Conservation (phyloP, 2,329 filamentous ascomycete genomes). For the Paradendryphiella salina region DNA sequence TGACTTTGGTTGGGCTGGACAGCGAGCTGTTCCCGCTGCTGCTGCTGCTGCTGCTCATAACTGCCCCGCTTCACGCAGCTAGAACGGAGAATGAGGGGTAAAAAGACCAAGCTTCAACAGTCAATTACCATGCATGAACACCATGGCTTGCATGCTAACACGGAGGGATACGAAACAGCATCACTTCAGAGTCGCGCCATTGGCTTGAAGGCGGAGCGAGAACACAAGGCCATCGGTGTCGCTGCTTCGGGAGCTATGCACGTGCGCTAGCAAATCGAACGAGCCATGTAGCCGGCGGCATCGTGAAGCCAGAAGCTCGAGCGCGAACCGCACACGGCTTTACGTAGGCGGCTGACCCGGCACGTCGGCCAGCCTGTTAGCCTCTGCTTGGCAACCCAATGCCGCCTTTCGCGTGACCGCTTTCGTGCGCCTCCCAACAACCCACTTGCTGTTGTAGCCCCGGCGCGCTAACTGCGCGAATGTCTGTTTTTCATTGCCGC, state of each 20-base stretch:
- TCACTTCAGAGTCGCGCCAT: conserved; percentile 4
- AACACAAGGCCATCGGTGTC: not conserved
- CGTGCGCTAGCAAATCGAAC: conserved; percentile 19
- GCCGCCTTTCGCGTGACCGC: not conserved
- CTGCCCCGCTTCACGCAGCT: conserved; percentile 23
- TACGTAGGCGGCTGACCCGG: conserved; percentile 28
- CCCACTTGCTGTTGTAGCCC: no score
- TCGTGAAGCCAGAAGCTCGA: conserved; percentile 5
- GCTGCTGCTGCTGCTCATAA: conserved; percentile 12
- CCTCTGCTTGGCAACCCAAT: not conserved
- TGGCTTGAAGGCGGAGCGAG: conserved; percentile 9
- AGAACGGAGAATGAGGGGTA: conserved; percentile 26
- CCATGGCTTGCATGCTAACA: conserved; percentile 17
- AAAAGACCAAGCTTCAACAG: conserved; percentile 15
- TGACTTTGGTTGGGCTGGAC: conserved; percentile 22
- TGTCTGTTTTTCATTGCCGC: not conserved
- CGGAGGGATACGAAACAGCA: conserved; percentile 2
- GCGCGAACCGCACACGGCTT: conserved; percentile 3
- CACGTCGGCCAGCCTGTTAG: not conserved
- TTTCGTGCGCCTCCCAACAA: not conserved
- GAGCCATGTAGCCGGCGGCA: conserved; percentile 2
- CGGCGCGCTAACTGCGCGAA: not conserved
- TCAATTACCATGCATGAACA: conserved; percentile 22
- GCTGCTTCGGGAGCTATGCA: not conserved
- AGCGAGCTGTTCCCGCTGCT: conserved; percentile 1